Conservation (phyloP, 2,329 filamentous ascomycete genomes). For the Trichothecium sympodiale region DNA sequence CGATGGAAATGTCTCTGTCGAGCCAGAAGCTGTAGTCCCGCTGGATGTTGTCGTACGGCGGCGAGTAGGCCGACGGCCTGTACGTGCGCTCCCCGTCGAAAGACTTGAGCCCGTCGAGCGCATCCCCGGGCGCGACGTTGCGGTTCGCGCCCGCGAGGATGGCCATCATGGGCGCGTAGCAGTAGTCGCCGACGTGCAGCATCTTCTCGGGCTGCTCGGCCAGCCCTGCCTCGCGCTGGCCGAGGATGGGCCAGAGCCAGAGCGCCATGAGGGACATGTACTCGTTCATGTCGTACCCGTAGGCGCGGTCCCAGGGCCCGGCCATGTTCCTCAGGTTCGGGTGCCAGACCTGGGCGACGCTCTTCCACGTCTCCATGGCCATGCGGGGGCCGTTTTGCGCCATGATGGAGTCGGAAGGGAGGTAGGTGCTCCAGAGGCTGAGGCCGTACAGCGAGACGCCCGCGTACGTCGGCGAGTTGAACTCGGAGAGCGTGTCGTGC, state of each 20-base stretch:
- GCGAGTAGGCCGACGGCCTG: conserved; percentile 40
- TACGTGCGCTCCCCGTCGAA: conserved; percentile 45
- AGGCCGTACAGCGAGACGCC: conserved; percentile 50
- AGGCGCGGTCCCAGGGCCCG: conserved; percentile 53
- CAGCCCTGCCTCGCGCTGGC: conserved; percentile 29
- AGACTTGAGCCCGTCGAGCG: conserved; percentile 26
- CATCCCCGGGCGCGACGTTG: conserved; percentile 28
- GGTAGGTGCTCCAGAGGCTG: conserved; percentile 48
- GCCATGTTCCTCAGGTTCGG: conserved; percentile 48
- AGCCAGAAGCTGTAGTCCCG: conserved; percentile 52
- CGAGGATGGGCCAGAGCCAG: conserved; percentile 47
- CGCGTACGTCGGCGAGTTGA: conserved; percentile 52
- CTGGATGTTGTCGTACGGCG: conserved; percentile 43
- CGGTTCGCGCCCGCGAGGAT: conserved; percentile 39
- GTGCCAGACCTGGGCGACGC: conserved; percentile 42
- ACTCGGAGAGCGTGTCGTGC: conserved; percentile 48
- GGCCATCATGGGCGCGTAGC: conserved; percentile 44
- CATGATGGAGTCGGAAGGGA: conserved; percentile 42
- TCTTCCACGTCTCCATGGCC: conserved; percentile 41
- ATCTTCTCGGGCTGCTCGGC: conserved; percentile 35
- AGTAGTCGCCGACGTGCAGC: conserved; percentile 48
- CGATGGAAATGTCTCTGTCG: conserved; percentile 44
- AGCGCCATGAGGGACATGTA: conserved; percentile 47
- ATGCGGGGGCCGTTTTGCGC: conserved; percentile 37
- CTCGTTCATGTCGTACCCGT: conserved; percentile 53